Evolutionary conservation across 257 asterid species (phyloP), one percentile per base, ranked within the genome.

Genomic region (Henckelia pumila): DNA sequence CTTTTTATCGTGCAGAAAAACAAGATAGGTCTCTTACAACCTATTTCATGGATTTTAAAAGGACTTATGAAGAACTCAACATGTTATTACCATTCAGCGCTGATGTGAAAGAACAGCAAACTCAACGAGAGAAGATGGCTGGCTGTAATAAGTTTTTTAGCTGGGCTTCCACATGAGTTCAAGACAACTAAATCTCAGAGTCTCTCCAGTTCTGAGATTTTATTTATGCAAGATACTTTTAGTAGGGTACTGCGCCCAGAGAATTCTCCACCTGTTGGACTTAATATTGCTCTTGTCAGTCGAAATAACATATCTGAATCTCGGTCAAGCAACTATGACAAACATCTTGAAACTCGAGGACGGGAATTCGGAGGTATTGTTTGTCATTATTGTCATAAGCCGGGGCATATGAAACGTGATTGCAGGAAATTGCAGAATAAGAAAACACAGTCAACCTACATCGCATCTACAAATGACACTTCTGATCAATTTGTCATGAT

Each of bases 81-180:
- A 3, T 16, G 25, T 8, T 66, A n/a, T 1, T 52, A 2, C 24
- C 50, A 1, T 66, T 66, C 14, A 52, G 61, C 20, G 8, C 6
- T 10, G 63, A 66, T 32, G 53, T 26, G 2, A 35, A 62, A 6
- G 14, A 17, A 14, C 14, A 44, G 5, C 7, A 59, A 63, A 14
- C 16, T 57, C 68, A 59, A 11, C 22, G 20, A 1, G 70, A 61
- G 55, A 22, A 66, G 5, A 66, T 71, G 59, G 61, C 1, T 71
- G 59, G 61, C 1, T 16, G 56, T 68, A 14, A 68, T 75, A 29
- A 75, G 71, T 24, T 71, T 75, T 59, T 56, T 75, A 29, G 56
- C 6, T 1, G 63, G 68, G 4, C 50, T 75, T 6, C 65, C 73
- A 1, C 3, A 23, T 10, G 32, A 68, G 3, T 71, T 71, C 44